A percentile compares a stretch with the other conserved stretches of the same genome.
These are phyloP conservation scores for Lunasporangiospora selenospora DNA, from an alignment of 192 early-diverging fungal genomes.

Conservation along the genomic window DNA sequence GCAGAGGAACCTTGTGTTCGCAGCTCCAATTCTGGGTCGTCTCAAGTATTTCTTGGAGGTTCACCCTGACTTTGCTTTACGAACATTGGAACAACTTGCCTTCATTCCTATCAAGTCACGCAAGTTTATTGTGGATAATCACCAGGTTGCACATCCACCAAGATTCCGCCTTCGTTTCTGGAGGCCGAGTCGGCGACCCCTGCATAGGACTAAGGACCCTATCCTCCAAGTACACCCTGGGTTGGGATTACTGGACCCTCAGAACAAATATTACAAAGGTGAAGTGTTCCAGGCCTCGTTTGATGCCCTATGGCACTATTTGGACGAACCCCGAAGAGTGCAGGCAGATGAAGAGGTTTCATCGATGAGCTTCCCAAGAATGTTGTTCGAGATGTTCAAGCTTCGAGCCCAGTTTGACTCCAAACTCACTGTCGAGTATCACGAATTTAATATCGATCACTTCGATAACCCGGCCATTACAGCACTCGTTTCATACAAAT, in stretches of 20 bases:
- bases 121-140: not conserved
- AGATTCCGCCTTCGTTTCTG: not conserved
- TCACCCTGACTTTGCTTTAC: not conserved
- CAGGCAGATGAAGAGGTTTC: not conserved
- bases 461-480: constrained; percentile 25
- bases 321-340: not conserved
- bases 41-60: not conserved
- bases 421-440: constrained; percentile 1
- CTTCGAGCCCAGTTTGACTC: not conserved
- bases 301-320: constrained; percentile 6
- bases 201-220: constrained; percentile 11
- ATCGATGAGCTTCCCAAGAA: not conserved
- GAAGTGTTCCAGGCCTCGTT: constrained; percentile 16
- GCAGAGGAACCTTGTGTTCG: not conserved
- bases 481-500: constrained; percentile 20
- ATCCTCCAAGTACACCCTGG: constrained; percentile 6
- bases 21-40: not conserved
- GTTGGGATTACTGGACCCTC: no score
- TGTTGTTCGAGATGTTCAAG: not conserved
- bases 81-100: not conserved
- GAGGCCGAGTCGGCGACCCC: not conserved
- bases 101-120: constrained; percentile 5
- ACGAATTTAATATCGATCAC: constrained; percentile 4
- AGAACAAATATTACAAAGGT: not conserved
- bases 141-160: constrained; percentile 5